Percentiles rank a stretch among this genome's conserved stretches.
Conservation (phyloP, 257 asterid genomes). For the Solanum arcanum region DNA sequence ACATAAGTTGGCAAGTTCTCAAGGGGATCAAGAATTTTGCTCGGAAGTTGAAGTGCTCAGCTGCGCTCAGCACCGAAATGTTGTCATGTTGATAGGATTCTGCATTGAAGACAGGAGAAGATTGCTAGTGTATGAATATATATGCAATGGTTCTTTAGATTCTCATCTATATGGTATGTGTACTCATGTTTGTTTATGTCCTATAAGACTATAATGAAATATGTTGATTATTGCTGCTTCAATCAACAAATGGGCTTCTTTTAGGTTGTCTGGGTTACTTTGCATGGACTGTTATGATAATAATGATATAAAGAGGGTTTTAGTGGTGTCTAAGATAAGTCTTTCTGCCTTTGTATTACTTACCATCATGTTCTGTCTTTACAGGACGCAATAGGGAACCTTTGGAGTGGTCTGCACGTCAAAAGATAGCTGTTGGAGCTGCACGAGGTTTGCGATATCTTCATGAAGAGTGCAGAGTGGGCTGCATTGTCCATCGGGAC, state of each 20-base stretch:
- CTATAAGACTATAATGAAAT: background rate
- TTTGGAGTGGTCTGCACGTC: slow-evolving; percentile 77
- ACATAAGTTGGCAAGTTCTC: slow-evolving; percentile 91
- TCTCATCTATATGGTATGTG: slow-evolving; percentile 73
- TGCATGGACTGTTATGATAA: background rate
- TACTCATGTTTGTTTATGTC: background rate
- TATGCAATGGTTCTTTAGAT: slow-evolving; percentile 94
- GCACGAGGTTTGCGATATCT: slow-evolving; percentile 92
- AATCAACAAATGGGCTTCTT: background rate
- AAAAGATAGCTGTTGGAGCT: slow-evolving; percentile 84
- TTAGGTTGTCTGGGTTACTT: background rate
- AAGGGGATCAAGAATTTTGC: slow-evolving; percentile 97
- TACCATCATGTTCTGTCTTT: slow-evolving; percentile 1
- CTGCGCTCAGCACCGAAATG: slow-evolving; percentile 98
- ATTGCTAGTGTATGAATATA: slow-evolving; percentile 74
- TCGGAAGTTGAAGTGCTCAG: slow-evolving; percentile 93
- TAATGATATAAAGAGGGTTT: background rate
- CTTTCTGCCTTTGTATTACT: background rate
- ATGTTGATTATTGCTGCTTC: background rate
- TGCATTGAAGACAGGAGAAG: slow-evolving; percentile 84
- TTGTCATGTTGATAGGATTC: slow-evolving; percentile 87
- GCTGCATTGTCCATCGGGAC: slow-evolving; percentile 93
- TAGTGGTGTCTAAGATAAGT: background rate
- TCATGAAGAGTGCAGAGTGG: slow-evolving; percentile 95
- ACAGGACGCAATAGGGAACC: slow-evolving; percentile 54